Base-by-base conservation (phyloP, 2,329 filamentous ascomycete genomes). In the Penicillium frequentans region DNA sequence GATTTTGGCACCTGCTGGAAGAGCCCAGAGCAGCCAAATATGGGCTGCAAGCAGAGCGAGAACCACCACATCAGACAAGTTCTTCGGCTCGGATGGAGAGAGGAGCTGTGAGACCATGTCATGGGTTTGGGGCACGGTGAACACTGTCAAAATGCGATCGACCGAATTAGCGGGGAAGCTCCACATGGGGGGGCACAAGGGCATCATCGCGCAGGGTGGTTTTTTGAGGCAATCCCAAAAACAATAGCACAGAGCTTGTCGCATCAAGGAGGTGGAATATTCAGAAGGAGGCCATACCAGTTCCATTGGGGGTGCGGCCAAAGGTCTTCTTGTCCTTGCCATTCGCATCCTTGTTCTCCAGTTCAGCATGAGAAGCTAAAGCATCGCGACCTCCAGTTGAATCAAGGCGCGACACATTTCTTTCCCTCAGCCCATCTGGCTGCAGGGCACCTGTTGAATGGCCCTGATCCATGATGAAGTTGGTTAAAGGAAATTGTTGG, bases 61-160 rank as follows among this genome's bases (percentile, higher is more conserved):
- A 62, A 99, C 92, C 57, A 89, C 71, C 56, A 86, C 77, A 75
- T 99, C 95, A 59, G 92, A 95, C 39, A 96, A 74, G 73, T 98
- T 98, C 82, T 99, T 99, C 52, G 95, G 92, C 73, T 98, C 90
- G 64, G 90, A 90, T 51, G 95, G 95, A 68, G 96, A 95, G 67
- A 99, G 86, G 54, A 99, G 84, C 78, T 98, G 95, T 51, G 93
- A 96, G 67, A 99, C 93, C 95, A 99, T 98, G 78, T 99, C 95
- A 81, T 97, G 92, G 55, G 95, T 99, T 61, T 91, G 88, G 48
- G 95, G 95, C 54, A 99, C 95, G 57, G 91, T 89, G 73, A 99
- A 99, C 68, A 96, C 95, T 98, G 46, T 51, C 26, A n/a, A 49
- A 35, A 42, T 33, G 52, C 37, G 37, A 55, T 21, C 23, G 49